A percentile compares a stretch with the other conserved stretches of the same genome.
Evolutionary conservation across 345 rosid species (phyloP).

Genomic region (Corchorus capsularis): DNA sequence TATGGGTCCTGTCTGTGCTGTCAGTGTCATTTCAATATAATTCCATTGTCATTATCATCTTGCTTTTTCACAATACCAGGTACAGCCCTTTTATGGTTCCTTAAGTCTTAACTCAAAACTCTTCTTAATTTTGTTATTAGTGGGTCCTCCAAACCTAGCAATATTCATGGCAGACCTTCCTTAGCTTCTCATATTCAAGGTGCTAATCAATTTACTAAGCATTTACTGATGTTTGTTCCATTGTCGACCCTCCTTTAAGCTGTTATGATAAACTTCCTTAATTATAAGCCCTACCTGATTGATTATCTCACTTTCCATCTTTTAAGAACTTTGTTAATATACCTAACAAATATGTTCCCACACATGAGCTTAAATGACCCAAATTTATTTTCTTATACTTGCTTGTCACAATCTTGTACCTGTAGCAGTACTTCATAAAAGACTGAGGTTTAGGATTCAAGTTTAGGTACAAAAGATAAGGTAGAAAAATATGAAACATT

Average conservation of each 20-base stretch:
- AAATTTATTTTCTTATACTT: background rate
- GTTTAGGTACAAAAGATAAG: background rate
- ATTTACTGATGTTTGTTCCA: conserved; percentile 22
- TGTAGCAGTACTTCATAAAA: background rate
- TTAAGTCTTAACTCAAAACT: conserved; percentile 11
- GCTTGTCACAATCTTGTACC: background rate
- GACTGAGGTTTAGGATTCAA: background rate
- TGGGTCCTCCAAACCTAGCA: conserved; percentile 29
- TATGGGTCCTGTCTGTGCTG: conserved; percentile 40
- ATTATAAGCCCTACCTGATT: conserved; percentile 18
- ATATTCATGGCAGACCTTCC: conserved; percentile 14
- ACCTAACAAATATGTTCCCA: background rate
- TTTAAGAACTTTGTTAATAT: background rate
- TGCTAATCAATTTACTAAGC: conserved; percentile 30
- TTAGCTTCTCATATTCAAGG: conserved; percentile 32
- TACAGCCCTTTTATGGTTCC: conserved; percentile 22
- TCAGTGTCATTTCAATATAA: conserved; percentile 46
- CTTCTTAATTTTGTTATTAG: conserved; percentile 13
- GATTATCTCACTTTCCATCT: background rate
- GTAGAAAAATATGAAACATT: background rate
- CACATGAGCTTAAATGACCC: background rate
- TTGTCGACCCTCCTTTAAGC: conserved; percentile 24
- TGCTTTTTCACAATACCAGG: conserved; percentile 30
- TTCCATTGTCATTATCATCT: conserved; percentile 37
- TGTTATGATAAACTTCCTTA: background rate